Base-by-base conservation (phyloP, 257 asterid species). In the Lavandula angustifolia region DNA sequence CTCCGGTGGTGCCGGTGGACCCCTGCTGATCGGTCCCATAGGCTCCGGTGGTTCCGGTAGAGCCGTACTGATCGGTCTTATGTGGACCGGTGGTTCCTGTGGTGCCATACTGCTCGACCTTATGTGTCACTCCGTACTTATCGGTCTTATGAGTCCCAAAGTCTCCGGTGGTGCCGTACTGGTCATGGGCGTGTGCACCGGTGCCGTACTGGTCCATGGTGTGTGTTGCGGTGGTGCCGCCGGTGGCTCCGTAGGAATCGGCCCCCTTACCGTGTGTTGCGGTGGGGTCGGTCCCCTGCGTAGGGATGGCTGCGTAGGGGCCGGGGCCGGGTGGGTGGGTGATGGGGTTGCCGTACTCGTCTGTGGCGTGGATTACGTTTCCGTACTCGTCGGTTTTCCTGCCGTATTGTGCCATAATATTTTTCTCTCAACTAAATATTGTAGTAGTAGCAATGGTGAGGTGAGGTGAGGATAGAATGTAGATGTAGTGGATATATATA, bases 311-410 rank as follows among this genome's bases (percentile, higher is more conserved):
- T n/a, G n/a, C 27, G 27, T 22, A 0, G 27, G 27, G 27, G 27
- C 27, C 27, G 27, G 27, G 27, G 27, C 54, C 71, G 5, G 48
- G 79, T 0, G 62, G 49, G 16, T 73, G 76, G 18, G 68, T 72
- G 59, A 82, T 66, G 14, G 84, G 83, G 12, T 79, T 88, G 46
- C 96, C 95, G 40, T 81, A 81, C 75, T 87, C 94, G 14, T 89
- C 96, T 6, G 78, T 72, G 55, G 73, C 82, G 47, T 35, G 16
- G 34, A 62, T 68, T 66, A 71, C 54, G 17, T 64, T 74, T 16
- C 76, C 85, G 72, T 77, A 82, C 77, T 87, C 95, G 35, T 89
- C 97, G 11, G 79, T 74, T 49, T 79, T 82, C 16, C 44, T 76
- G 14, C 43, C 74, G 14, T 80, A n/a, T n/a, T n/a, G n/a, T n/a